A percentile compares a stretch with the other conserved stretches of the same genome.
Conservation (phyloP, 768 basidiomycete genomes). For the Panaeolus cyanescens region DNA sequence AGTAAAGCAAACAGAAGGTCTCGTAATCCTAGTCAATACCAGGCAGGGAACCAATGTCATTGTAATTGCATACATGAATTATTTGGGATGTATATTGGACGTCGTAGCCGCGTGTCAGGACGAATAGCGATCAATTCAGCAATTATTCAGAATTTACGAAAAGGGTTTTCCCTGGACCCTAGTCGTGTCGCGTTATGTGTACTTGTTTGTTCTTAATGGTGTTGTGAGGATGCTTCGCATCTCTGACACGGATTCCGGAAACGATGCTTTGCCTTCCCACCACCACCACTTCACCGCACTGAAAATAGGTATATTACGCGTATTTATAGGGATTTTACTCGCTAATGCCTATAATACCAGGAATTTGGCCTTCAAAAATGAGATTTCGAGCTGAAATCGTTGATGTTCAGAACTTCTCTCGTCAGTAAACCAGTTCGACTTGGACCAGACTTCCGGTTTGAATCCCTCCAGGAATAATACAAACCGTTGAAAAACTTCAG, state of each 20-base stretch:
- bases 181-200: not conserved
- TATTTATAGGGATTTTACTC: not conserved
- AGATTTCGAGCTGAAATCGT: constrained; percentile 33
- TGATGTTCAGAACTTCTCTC: constrained; percentile 33
- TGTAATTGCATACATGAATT: no score
- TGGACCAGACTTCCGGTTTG: not conserved
- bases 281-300: not conserved
- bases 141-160: no score
- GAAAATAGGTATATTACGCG: not conserved
- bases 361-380: constrained; percentile 17
- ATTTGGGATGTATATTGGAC: no score
- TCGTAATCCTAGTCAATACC: no score
- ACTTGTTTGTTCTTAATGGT: not conserved
- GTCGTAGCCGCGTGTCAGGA: no score
- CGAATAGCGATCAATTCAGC: no score
- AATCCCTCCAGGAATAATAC: constrained; percentile 63
- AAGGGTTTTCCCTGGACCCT: no score
- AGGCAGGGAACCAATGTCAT: no score
- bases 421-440: constrained; percentile 22
- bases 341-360: not conserved
- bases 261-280: not conserved
- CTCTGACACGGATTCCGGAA: not conserved
- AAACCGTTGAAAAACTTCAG: constrained; percentile 81
- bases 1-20: no score
- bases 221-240: not conserved